Conservation (phyloP, 148 eudicot genomes). For the Bassia scoparia region DNA sequence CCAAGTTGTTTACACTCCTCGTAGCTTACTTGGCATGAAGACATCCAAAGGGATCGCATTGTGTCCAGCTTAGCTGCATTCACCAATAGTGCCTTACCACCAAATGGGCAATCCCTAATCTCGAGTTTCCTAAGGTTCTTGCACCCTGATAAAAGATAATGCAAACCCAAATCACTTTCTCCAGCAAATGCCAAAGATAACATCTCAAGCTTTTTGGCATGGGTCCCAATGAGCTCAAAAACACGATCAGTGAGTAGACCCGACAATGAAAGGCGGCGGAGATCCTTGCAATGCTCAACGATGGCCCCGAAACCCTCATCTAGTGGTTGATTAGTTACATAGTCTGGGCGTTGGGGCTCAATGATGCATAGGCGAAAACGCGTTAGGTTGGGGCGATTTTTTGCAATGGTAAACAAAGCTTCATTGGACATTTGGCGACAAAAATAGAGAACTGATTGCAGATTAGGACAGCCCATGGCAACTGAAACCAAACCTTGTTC, state of each 20-base stretch:
- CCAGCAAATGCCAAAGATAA: slow-evolving; percentile 89
- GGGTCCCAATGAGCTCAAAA: slow-evolving; percentile 69
- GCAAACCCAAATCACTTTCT: slow-evolving; percentile 75
- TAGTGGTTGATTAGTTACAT: slow-evolving; percentile 67
- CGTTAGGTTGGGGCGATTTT: slow-evolving; percentile 63
- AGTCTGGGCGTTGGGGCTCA: slow-evolving; percentile 75
- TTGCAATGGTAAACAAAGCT: slow-evolving; percentile 63
- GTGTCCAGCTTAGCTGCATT: slow-evolving; percentile 87
- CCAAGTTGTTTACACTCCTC: slow-evolving; percentile 77
- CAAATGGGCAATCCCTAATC: slow-evolving; percentile 91
- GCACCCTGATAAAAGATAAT: slow-evolving; percentile 74
- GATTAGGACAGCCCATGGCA: slow-evolving; percentile 81
- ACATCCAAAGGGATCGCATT: slow-evolving; percentile 99
- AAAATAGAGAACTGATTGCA: slow-evolving; percentile 75
- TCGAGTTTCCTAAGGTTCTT: slow-evolving; percentile 72
- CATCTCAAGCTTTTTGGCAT: slow-evolving; percentile 85
- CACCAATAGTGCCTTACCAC: slow-evolving; percentile 66
- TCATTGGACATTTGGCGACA: slow-evolving; percentile 91
- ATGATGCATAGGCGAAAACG: slow-evolving; percentile 79
- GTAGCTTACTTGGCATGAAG: slow-evolving; percentile 75
- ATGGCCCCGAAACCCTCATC: slow-evolving; percentile 90
- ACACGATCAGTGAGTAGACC: slow-evolving; percentile 85
- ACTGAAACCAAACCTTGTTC: slow-evolving; percentile 86
- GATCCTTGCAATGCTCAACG: slow-evolving; percentile 62
- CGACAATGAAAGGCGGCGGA: slow-evolving; percentile 73